These are phyloP conservation scores for Delphinella strobiligena DNA, from an alignment of 2,329 filamentous ascomycete species.

Conservation along the genomic window DNA sequence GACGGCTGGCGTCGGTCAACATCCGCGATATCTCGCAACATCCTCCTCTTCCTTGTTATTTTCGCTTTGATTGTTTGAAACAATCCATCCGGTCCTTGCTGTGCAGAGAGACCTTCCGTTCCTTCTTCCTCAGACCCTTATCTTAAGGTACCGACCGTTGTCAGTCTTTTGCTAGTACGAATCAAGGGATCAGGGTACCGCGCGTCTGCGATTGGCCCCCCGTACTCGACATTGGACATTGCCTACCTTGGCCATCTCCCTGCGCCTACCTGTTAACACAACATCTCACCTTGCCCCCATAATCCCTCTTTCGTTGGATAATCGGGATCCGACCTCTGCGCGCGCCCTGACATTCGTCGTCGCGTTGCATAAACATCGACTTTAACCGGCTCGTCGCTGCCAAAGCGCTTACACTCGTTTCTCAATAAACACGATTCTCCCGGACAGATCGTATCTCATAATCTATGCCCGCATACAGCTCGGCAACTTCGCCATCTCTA, in stretches of 20 bases:
- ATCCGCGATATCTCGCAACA: too few relatives aligned
- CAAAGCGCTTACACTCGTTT: background rate
- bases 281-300: background rate
- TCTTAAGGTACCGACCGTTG: too few relatives aligned
- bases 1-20: too few relatives aligned
- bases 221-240: too few relatives aligned
- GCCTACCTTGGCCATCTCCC: too few relatives aligned
- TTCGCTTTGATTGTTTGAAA: background rate
- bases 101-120: background rate
- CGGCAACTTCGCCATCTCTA: slow-evolving; percentile 57
- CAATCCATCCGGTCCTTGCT: background rate
- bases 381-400: background rate
- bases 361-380: too few relatives aligned
- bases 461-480: slow-evolving; percentile 61
- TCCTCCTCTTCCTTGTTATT: background rate
- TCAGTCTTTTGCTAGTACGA: too few relatives aligned
- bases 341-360: too few relatives aligned
- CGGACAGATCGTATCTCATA: background rate
- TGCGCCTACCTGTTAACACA: background rate
- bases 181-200: too few relatives aligned
- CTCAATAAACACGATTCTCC: background rate
- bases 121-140: too few relatives aligned
- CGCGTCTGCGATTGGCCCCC: too few relatives aligned
- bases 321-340: too few relatives aligned
- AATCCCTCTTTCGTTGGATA: slow-evolving; percentile 3